These are phyloP conservation scores for Adansonia grandidieri DNA, from an alignment of 441 rosid species.

Conservation along the genomic window DNA sequence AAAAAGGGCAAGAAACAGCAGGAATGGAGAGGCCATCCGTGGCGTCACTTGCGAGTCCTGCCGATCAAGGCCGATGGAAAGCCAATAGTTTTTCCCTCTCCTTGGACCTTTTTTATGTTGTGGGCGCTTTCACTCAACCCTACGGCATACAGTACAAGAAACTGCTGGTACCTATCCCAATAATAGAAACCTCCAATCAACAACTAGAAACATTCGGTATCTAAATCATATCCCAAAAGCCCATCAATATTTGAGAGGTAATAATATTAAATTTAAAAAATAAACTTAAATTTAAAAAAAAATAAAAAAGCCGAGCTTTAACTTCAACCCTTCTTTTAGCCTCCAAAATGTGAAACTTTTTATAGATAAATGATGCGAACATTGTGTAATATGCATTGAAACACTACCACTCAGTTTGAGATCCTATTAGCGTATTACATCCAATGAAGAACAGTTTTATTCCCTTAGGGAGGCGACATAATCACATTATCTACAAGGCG, in stretches of 20 bases:
- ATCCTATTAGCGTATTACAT: not conserved
- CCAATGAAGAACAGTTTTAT: conserved; percentile 15
- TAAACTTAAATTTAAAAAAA: too few relatives aligned
- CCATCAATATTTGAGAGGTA: too few relatives aligned
- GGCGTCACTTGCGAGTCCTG: not conserved
- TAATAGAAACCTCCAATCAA: not conserved
- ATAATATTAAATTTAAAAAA: too few relatives aligned
- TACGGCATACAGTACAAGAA: not conserved
- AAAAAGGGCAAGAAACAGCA: not conserved
- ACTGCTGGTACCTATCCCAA: not conserved
- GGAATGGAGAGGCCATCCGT: not conserved
- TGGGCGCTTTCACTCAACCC: not conserved
- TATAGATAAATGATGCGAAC: not conserved
- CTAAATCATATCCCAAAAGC: not conserved
- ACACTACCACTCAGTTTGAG: not conserved
- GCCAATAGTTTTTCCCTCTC: not conserved
- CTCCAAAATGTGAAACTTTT: not conserved
- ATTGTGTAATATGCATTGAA: not conserved
- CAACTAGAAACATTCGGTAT: not conserved
- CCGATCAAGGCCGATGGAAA: not conserved
- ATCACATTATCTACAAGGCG: conserved; percentile 38
- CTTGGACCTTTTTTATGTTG: not conserved
- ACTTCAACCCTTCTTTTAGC: not conserved
- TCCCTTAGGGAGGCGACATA: conserved; percentile 21
- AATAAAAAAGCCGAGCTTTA: too few relatives aligned